Conservation (phyloP, 495 filamentous ascomycete genomes). For the Lasiosphaeris hirsuta region DNA sequence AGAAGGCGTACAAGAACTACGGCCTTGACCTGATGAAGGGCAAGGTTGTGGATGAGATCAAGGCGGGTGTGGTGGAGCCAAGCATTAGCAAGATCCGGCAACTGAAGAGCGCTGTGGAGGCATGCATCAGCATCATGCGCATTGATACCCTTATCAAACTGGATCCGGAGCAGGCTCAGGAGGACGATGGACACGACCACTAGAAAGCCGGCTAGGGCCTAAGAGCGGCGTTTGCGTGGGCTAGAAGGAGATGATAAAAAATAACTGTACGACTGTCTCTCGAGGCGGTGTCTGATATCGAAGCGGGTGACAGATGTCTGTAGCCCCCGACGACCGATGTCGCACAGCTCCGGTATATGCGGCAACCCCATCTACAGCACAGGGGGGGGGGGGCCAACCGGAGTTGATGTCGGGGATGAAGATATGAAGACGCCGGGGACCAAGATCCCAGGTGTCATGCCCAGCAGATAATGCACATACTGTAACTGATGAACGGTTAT, state of each 20-base stretch:
- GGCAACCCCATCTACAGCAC: too few species aligned
- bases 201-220: slow-evolving; percentile 23
- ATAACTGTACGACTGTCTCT: neutral
- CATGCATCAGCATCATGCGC: slow-evolving; percentile 98
- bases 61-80: slow-evolving; percentile 92
- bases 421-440: too few species aligned
- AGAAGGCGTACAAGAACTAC: slow-evolving; percentile 98
- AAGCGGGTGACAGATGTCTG: too few species aligned
- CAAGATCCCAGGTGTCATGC: too few species aligned
- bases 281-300: neutral
- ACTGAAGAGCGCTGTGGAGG: slow-evolving; percentile 97
- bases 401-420: too few species aligned
- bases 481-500: too few species aligned
- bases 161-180: slow-evolving; percentile 82
- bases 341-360: too few species aligned
- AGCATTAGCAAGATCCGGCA: slow-evolving; percentile 98
- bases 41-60: slow-evolving; percentile 87
- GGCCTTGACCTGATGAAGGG: slow-evolving; percentile 88
- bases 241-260: neutral
- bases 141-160: slow-evolving; percentile 99
- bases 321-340: too few species aligned
- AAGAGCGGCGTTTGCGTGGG: neutral
- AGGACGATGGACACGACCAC: slow-evolving; percentile 78
- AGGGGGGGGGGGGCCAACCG: too few species aligned
- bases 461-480: too few species aligned